Conservation (phyloP, 179 eudicot species). For the Corrigiola litoralis region DNA sequence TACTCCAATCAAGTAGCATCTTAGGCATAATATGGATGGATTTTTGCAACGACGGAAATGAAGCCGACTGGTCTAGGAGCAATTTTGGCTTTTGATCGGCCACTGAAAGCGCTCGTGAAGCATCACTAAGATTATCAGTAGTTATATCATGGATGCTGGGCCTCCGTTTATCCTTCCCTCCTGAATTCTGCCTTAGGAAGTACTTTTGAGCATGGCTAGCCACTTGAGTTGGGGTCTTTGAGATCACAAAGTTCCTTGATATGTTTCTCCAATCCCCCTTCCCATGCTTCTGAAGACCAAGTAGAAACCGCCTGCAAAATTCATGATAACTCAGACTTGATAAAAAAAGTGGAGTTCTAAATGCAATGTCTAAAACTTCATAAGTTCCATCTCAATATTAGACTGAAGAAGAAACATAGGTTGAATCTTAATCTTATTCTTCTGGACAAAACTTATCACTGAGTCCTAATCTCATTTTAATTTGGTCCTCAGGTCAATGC, state of each 20-base stretch:
- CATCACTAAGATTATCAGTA: constrained; percentile 32
- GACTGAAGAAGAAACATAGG: too few relatives aligned
- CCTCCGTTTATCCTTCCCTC: constrained; percentile 65
- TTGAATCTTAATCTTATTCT: too few relatives aligned
- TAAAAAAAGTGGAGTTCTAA: too few relatives aligned
- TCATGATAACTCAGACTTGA: background rate
- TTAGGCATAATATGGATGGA: constrained; percentile 27
- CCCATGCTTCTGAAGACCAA: constrained; percentile 63
- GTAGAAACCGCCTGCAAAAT: constrained; percentile 51
- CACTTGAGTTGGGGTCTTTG: constrained; percentile 74
- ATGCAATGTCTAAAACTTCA: background rate
- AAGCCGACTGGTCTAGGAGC: constrained; percentile 16
- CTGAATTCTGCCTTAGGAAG: constrained; percentile 60
- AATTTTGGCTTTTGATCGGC: constrained; percentile 24
- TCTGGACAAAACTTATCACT: background rate
- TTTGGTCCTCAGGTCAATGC: background rate
- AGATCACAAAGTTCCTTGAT: constrained; percentile 57
- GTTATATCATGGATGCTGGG: constrained; percentile 83
- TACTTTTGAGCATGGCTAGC: constrained; percentile 90
- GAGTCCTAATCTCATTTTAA: background rate
- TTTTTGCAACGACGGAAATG: constrained; percentile 23
- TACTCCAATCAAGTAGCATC: constrained; percentile 35
- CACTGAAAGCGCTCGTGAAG: constrained; percentile 4
- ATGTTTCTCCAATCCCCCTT: constrained; percentile 85
- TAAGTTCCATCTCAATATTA: too few relatives aligned